phyloP scores from a whole-genome alignment of 495 filamentous ascomycete genomes.

The Astrothelium subdiscretum region DNA sequence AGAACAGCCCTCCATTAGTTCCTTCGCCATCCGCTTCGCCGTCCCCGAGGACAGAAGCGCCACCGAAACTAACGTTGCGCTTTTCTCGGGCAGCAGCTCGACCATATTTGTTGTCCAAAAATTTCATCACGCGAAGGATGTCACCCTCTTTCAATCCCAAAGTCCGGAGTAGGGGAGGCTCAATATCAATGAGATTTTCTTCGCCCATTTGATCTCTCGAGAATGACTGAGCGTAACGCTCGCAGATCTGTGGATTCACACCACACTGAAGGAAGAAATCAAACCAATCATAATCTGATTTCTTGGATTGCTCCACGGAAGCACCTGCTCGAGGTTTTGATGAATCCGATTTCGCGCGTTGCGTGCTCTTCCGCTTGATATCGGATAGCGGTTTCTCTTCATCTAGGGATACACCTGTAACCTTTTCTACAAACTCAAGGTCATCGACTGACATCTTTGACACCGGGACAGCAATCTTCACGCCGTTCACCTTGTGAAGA shows the following conservation, averaged over 20 bases:
- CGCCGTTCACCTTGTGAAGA: constrained; percentile 92
- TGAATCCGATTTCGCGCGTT: constrained; percentile 3
- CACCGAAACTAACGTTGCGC: constrained; percentile 51
- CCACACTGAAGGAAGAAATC: constrained; percentile 93
- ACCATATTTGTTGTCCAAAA: constrained; percentile 68
- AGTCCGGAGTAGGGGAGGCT: constrained; percentile 65
- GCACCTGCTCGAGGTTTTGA: constrained; percentile 35
- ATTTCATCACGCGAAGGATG: constrained; percentile 87
- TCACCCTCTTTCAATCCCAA: constrained; percentile 91
- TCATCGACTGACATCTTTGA: constrained; percentile 92
- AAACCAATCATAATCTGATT: constrained; percentile 91
- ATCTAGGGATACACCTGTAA: constrained; percentile 79
- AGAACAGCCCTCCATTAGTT: constrained; percentile 59
- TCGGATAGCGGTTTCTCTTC: constrained; percentile 92
- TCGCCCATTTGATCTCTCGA: constrained; percentile 89
- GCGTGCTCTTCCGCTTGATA: constrained; percentile 42
- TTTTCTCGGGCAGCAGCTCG: constrained; percentile 48
- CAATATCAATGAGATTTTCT: constrained; percentile 75
- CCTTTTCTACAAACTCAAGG: constrained; percentile 82
- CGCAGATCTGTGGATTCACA: constrained; percentile 80
- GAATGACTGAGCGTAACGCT: constrained; percentile 86
- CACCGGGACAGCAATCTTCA: constrained; percentile 94
- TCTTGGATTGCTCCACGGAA: constrained; percentile 35
- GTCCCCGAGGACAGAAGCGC: constrained; percentile 38
- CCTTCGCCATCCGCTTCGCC: constrained; percentile 31